A percentile compares a stretch with the other conserved stretches of the same genome.
phyloP scores from a whole-genome alignment of 2,329 filamentous ascomycete species.

The Lithohypha guttulata region DNA sequence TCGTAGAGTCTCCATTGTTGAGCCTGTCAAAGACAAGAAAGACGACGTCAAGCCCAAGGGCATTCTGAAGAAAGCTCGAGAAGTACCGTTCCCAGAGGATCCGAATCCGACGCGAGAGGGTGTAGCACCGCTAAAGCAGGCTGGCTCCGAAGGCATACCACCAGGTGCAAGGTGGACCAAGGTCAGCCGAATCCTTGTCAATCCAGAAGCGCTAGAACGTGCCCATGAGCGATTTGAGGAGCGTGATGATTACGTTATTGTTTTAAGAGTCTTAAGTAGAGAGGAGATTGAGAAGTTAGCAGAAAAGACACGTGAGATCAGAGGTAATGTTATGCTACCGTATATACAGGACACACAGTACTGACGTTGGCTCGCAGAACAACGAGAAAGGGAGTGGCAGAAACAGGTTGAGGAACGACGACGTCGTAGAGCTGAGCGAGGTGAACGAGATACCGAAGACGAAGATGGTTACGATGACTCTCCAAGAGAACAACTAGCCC shows the following conservation, averaged over 20 bases:
- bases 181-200: conserved; percentile 78
- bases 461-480: conserved; percentile 7
- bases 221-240: conserved; percentile 90
- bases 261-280: conserved; percentile 72
- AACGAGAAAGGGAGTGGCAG: conserved; percentile 8
- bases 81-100: conserved; percentile 71
- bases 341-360: not conserved
- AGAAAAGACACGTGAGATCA: conserved; percentile 65
- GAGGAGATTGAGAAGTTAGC: conserved; percentile 87
- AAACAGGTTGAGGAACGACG: conserved; percentile 4
- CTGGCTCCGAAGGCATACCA: conserved; percentile 64
- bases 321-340: conserved; percentile 46
- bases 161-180: conserved; percentile 83
- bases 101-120: conserved; percentile 74
- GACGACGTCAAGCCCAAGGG: conserved; percentile 61
- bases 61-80: conserved; percentile 73
- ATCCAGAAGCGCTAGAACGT: conserved; percentile 72
- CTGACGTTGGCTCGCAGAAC: conserved; percentile 3
- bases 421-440: conserved; percentile 1
- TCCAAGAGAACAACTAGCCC: not conserved
- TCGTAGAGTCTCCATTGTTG: conserved; percentile 43
- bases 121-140: conserved; percentile 86
- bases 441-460: conserved; percentile 4
- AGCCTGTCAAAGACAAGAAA: conserved; percentile 55
- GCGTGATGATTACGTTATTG: conserved; percentile 86